Evolutionary conservation across 2,329 filamentous ascomycete species (phyloP).

Genomic region (Shiraia bambusicola): DNA sequence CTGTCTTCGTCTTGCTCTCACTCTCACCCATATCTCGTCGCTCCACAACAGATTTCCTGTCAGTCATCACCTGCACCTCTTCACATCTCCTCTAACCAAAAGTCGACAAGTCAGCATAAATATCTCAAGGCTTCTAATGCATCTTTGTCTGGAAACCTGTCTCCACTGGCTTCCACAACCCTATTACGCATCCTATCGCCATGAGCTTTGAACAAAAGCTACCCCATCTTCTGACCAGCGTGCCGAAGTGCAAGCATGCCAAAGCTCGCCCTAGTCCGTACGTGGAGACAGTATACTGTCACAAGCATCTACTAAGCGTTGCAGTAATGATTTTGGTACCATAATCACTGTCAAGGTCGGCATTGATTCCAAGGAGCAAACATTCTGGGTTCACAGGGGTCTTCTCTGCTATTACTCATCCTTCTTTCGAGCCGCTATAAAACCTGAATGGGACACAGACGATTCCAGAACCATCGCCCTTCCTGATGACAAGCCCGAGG

Average conservation of each 20-base stretch:
- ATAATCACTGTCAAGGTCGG: conserved; percentile 7
- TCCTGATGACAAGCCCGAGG: conserved; percentile 19
- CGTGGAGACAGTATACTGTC: neutral
- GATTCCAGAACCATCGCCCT: conserved; percentile 17
- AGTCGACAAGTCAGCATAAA: too few species aligned
- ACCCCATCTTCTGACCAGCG: too few species aligned
- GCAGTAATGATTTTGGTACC: conserved; percentile 1
- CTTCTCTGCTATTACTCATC: conserved; percentile 12
- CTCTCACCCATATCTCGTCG: too few species aligned
- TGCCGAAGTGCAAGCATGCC: neutral
- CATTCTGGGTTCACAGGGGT: conserved; percentile 6
- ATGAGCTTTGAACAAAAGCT: too few species aligned
- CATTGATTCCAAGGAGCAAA: neutral
- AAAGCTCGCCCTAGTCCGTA: neutral
- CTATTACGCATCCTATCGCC: too few species aligned
- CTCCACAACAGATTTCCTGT: too few species aligned
- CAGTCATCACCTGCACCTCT: too few species aligned
- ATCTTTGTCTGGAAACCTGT: too few species aligned
- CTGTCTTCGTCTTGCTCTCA: too few species aligned
- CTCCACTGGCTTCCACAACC: too few species aligned
- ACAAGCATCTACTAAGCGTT: neutral
- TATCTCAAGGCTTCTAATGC: too few species aligned
- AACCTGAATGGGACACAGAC: conserved; percentile 3
- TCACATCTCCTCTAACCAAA: too few species aligned
- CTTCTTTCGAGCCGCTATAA: conserved; percentile 8